phyloP scores from a whole-genome alignment of 2,329 filamentous ascomycete species.

The Aphanocladium album region DNA sequence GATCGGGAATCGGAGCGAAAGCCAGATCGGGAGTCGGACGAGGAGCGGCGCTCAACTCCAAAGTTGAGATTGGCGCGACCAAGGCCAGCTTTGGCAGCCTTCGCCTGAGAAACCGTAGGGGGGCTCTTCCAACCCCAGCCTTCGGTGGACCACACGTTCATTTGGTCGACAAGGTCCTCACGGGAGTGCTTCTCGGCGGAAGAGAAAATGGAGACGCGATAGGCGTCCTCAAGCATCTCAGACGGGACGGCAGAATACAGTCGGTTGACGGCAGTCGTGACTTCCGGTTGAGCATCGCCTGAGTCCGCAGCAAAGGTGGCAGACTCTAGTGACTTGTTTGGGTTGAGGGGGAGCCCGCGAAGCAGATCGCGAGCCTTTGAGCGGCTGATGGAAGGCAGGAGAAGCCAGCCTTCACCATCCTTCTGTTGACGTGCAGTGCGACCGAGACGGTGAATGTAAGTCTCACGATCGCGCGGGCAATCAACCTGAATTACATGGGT shows the following conservation, averaged over 20 bases:
- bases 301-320: constrained; percentile 34
- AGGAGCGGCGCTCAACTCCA: constrained; percentile 9
- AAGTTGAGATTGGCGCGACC: constrained; percentile 31
- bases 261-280: neutral
- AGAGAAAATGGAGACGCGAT: constrained; percentile 52
- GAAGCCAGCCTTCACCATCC: constrained; percentile 64
- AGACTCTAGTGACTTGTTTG: constrained; percentile 45
- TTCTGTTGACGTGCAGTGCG: constrained; percentile 73
- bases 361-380: constrained; percentile 46
- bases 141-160: constrained; percentile 49
- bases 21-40: too few relatives aligned
- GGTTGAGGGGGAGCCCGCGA: constrained; percentile 54
- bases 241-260: constrained; percentile 39
- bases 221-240: constrained; percentile 36
- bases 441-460: constrained; percentile 72
- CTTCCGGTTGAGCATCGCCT: neutral
- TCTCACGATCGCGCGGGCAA: constrained; percentile 57
- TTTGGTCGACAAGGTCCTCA: constrained; percentile 37
- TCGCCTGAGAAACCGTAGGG: constrained; percentile 33
- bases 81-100: constrained; percentile 29
- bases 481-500: constrained; percentile 76
- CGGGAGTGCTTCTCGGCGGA: constrained; percentile 37
- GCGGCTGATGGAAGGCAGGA: constrained; percentile 54
- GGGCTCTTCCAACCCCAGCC: constrained; percentile 49
- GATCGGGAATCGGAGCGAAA: too few relatives aligned